Percentiles rank a stretch among this genome's conserved stretches.
Evolutionary conservation across 352 stramenopile genomes (phyloP).

Genomic region (Blastocystis sp.): DNA sequence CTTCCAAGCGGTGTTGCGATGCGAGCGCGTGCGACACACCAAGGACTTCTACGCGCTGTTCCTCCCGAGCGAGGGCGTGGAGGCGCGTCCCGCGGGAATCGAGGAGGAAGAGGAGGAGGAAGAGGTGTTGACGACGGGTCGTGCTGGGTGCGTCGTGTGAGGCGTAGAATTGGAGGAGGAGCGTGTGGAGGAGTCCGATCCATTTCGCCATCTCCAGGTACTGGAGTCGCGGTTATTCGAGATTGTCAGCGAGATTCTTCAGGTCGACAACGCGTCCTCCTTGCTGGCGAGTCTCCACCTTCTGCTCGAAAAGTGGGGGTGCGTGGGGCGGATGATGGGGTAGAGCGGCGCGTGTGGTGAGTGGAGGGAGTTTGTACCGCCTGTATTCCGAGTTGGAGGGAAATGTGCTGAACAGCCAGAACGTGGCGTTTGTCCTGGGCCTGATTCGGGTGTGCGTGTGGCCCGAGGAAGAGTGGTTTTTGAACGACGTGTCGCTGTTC

Average conservation of each 20-base stretch:
- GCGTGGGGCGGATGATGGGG: not conserved
- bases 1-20: not conserved
- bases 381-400: not conserved
- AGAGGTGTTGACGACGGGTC: not conserved
- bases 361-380: constrained; percentile 35
- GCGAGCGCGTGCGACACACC: not conserved
- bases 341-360: constrained; percentile 8
- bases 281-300: not conserved
- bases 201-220: not conserved
- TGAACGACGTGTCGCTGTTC: not conserved
- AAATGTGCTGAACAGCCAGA: not conserved
- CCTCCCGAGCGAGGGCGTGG: not conserved
- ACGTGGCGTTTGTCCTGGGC: constrained; percentile 24
- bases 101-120: not conserved
- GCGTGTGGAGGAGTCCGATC: not conserved
- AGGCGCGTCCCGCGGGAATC: not conserved
- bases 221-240: constrained; percentile 23
- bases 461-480: constrained; percentile 31
- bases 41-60: constrained; percentile 41
- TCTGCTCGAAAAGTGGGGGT: not conserved
- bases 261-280: not conserved
- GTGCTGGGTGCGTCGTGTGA: not conserved
- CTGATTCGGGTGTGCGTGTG: constrained; percentile 1
- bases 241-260: constrained; percentile 44
- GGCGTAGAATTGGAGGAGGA: not conserved